Percentiles rank a stretch among this genome's conserved stretches.
Evolutionary conservation across 441 rosid species (phyloP).

Genomic region (Adansonia madagascariensis): DNA sequence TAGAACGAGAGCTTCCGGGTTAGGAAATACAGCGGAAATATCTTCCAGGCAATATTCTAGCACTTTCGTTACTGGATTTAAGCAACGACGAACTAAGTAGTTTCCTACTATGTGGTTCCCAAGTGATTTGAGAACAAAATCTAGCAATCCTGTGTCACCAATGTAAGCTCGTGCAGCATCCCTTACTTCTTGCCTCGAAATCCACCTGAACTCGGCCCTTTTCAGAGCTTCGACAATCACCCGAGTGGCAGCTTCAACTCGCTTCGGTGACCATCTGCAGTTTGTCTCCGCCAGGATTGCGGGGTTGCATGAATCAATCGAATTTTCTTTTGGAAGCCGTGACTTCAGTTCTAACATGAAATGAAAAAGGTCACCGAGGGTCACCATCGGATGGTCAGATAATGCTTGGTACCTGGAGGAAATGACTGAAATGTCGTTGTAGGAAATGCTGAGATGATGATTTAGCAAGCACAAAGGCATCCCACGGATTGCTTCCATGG

Average conservation of each 20-base stretch:
- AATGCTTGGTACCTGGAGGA: slow-evolving; percentile 73
- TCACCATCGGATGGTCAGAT: slow-evolving; percentile 53
- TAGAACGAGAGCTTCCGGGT: slow-evolving; percentile 37
- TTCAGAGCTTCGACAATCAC: slow-evolving; percentile 78
- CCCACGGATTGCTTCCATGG: slow-evolving; percentile 65
- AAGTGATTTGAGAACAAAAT: slow-evolving; percentile 84
- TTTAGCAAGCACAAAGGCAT: slow-evolving; percentile 60
- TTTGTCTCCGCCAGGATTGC: slow-evolving; percentile 50
- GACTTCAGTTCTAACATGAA: slow-evolving; percentile 71
- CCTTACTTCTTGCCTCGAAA: slow-evolving; percentile 89
- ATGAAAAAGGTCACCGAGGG: slow-evolving; percentile 67
- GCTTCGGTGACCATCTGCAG: slow-evolving; percentile 85
- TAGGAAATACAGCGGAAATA: slow-evolving; percentile 51
- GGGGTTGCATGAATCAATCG: slow-evolving; percentile 37
- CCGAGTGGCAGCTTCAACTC: slow-evolving; percentile 82
- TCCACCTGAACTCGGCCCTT: slow-evolving; percentile 65
- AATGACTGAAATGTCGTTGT: slow-evolving; percentile 57
- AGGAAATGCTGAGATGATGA: slow-evolving; percentile 43
- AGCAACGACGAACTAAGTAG: slow-evolving; percentile 73
- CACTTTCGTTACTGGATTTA: slow-evolving; percentile 89
- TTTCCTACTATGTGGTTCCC: slow-evolving; percentile 88
- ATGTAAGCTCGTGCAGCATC: slow-evolving; percentile 85
- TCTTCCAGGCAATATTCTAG: slow-evolving; percentile 84
- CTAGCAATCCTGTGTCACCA: slow-evolving; percentile 87
- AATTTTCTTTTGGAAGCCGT: slow-evolving; percentile 60